Conservation (phyloP, 2,329 filamentous ascomycete genomes). For the Chaetomiaceae sp. region DNA sequence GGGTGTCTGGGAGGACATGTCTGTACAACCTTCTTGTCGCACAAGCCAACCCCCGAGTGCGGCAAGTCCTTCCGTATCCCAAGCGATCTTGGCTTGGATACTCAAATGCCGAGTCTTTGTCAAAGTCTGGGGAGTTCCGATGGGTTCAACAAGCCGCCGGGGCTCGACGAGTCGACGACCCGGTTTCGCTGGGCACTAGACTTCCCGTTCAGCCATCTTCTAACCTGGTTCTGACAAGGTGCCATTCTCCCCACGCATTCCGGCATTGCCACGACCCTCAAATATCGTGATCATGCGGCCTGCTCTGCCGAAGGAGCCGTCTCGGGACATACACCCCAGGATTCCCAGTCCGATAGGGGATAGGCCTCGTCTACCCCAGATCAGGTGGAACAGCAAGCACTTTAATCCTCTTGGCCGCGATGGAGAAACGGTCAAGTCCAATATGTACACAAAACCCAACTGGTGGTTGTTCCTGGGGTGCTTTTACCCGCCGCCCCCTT, state of each 20-base stretch:
- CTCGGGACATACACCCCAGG: constrained; percentile 15
- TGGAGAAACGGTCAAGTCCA: not conserved
- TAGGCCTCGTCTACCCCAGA: constrained; percentile 19
- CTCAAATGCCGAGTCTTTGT: not conserved
- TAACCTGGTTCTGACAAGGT: not conserved
- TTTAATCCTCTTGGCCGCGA: not conserved
- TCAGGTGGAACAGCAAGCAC: constrained; percentile 15
- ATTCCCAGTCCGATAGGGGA: constrained; percentile 1
- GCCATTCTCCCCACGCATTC: not conserved
- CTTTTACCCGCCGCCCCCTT: constrained; percentile 23
- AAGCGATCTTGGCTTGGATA: not conserved
- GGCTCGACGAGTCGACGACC: not conserved
- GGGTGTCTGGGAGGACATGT: too few relatives aligned
- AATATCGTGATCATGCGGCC: not conserved
- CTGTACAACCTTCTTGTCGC: too few relatives aligned
- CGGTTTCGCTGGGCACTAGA: not conserved
- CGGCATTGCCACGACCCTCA: not conserved
- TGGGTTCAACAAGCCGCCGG: not conserved
- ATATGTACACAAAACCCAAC: constrained; percentile 16
- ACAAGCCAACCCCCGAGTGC: not conserved
- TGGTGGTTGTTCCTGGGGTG: constrained; percentile 13
- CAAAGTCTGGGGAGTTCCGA: not conserved
- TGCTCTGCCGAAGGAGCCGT: not conserved
- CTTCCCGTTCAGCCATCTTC: not conserved
- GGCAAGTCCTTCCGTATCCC: not conserved